Evolutionary conservation across 2,329 filamentous ascomycete genomes (phyloP).

Genomic region (Penicillium sp.): DNA sequence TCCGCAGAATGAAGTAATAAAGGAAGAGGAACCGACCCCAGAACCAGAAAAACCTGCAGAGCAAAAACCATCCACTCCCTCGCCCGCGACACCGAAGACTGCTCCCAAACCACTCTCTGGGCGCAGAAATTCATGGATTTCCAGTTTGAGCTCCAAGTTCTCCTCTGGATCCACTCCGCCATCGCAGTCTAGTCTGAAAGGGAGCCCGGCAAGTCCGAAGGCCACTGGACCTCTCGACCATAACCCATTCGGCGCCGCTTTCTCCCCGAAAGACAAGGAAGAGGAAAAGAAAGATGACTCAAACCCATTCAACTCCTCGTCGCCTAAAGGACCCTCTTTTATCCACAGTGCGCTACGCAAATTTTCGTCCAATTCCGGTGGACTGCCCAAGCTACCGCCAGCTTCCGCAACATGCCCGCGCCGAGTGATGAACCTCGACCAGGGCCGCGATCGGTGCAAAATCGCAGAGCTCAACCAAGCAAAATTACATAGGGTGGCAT

Average conservation of each 20-base stretch:
- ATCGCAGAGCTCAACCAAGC: slow-evolving; percentile 76
- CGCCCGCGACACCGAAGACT: slow-evolving; percentile 26
- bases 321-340: slow-evolving; percentile 72
- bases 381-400: slow-evolving; percentile 53
- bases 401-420: slow-evolving; percentile 73
- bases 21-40: slow-evolving; percentile 9
- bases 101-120: slow-evolving; percentile 40
- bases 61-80: slow-evolving; percentile 21
- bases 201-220: slow-evolving; percentile 30
- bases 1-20: slow-evolving; percentile 14
- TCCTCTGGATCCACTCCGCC: slow-evolving; percentile 57
- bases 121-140: slow-evolving; percentile 84
- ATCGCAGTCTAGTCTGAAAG: slow-evolving; percentile 35
- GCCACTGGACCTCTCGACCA: slow-evolving; percentile 38
- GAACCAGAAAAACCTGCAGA: slow-evolving; percentile 20
- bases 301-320: slow-evolving; percentile 56
- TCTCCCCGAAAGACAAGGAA: slow-evolving; percentile 44
- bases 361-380: slow-evolving; percentile 61
- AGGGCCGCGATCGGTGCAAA: slow-evolving; percentile 72
- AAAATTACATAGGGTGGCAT: slow-evolving; percentile 84
- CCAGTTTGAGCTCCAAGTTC: slow-evolving; percentile 90
- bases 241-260: slow-evolving; percentile 48
- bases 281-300: slow-evolving; percentile 40
- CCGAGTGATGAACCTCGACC: slow-evolving; percentile 81
- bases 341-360: slow-evolving; percentile 78